Conservation (phyloP, 1,284 basidiomycete genomes). For the Cutaneotrichosporon dermatis region DNA sequence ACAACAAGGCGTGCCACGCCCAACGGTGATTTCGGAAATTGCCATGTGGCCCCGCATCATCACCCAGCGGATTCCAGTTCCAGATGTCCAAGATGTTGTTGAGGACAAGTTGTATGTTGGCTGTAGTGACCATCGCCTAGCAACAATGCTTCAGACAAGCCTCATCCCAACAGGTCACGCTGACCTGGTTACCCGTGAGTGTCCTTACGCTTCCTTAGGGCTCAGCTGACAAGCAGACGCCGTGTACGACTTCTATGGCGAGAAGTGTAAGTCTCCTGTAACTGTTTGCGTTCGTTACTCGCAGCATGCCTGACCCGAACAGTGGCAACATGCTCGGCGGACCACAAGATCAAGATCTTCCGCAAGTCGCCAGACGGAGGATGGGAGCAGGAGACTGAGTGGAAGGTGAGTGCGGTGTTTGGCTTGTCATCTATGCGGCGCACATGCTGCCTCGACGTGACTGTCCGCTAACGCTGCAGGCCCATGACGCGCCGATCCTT, state of each 20-base stretch:
- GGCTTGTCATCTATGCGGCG: too few relatives aligned
- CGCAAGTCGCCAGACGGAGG: conserved; percentile 59
- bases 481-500: conserved; percentile 79
- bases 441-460: too few relatives aligned
- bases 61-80: not conserved
- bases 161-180: conserved; percentile 46
- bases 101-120: too few relatives aligned
- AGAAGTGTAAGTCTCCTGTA: conserved; percentile 52
- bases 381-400: conserved; percentile 75
- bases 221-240: conserved; percentile 57
- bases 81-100: too few relatives aligned
- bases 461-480: too few relatives aligned
- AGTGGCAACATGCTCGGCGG: conserved; percentile 48
- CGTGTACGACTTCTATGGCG: conserved; percentile 83
- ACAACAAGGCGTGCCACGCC: not conserved
- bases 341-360: conserved; percentile 75
- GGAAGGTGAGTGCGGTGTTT: conserved; percentile 61
- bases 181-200: conserved; percentile 48
- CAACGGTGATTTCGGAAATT: conserved; percentile 5
- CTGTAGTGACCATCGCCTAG: too few relatives aligned
- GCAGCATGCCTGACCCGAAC: conserved; percentile 57
- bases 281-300: conserved; percentile 44
- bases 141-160: conserved; percentile 46
- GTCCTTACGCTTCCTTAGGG: too few relatives aligned
- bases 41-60: conserved; percentile 11